Conservation (phyloP, 441 rosid genomes). For the Bocquillonia castaneifolia region DNA sequence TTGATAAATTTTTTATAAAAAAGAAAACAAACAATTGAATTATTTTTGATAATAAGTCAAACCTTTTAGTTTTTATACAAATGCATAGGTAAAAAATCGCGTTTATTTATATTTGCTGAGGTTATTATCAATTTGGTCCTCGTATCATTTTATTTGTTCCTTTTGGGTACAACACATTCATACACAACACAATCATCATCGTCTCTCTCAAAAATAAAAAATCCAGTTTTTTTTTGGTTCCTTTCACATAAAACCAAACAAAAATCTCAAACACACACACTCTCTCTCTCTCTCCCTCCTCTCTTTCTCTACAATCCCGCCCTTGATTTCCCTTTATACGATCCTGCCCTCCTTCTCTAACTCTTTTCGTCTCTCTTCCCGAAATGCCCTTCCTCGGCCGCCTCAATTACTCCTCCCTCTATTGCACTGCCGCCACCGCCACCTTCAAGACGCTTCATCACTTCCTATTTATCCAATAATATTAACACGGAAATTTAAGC, state of each 20-base stretch:
- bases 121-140: slow-evolving; percentile 26
- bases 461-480: too few species aligned
- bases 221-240: too few species aligned
- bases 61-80: too few species aligned
- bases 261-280: slow-evolving; percentile 1
- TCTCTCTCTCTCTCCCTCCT: slow-evolving; percentile 10
- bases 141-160: slow-evolving; percentile 14
- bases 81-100: too few species aligned
- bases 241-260: slow-evolving; percentile 8
- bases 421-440: neutral
- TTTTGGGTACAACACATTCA: slow-evolving; percentile 18
- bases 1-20: too few species aligned
- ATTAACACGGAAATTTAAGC: too few species aligned
- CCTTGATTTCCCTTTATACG: slow-evolving; percentile 29
- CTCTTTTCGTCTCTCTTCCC: slow-evolving; percentile 6
- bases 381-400: slow-evolving; percentile 33
- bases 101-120: too few species aligned
- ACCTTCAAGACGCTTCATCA: neutral
- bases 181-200: neutral
- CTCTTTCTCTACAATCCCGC: slow-evolving; percentile 18
- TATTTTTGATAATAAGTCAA: too few species aligned
- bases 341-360: slow-evolving; percentile 28
- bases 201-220: slow-evolving; percentile 7
- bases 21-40: too few species aligned
- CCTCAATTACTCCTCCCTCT: slow-evolving; percentile 12